A percentile compares a stretch with the other conserved stretches of the same genome.
phyloP scores from a whole-genome alignment of 208 protist species.

The Lotmaria passim region DNA sequence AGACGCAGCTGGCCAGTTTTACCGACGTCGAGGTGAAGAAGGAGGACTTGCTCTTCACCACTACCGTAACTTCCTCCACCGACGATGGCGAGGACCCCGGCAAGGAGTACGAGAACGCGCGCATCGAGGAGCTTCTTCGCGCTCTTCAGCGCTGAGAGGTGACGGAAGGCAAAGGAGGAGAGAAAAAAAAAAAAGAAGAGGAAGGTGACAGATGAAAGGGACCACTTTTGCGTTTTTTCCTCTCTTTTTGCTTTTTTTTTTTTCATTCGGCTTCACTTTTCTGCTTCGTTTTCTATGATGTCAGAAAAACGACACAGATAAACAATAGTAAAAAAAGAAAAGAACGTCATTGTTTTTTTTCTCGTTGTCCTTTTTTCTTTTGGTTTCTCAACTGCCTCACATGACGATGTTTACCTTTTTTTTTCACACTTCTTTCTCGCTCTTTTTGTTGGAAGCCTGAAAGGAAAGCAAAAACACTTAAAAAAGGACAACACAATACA shows the following conservation, averaged over 20 bases:
- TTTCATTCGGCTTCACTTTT: neutral
- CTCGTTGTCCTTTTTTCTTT: neutral
- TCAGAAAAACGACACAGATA: neutral
- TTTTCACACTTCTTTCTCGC: constrained; percentile 15
- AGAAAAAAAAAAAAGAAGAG: too few relatives aligned
- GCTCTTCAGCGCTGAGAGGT: constrained; percentile 22
- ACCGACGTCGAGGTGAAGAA: constrained; percentile 24
- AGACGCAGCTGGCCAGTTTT: constrained; percentile 33
- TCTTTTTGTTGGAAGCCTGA: constrained; percentile 9
- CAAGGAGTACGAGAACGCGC: constrained; percentile 33
- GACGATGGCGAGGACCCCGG: constrained; percentile 28
- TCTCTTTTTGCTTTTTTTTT: neutral
- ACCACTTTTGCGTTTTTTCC: constrained; percentile 11
- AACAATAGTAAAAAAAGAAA: too few relatives aligned
- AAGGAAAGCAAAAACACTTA: too few relatives aligned
- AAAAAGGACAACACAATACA: too few relatives aligned
- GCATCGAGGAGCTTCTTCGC: constrained; percentile 38
- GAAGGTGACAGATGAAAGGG: too few relatives aligned
- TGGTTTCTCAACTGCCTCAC: neutral
- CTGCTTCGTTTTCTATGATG: neutral
- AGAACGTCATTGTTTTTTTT: constrained; percentile 3
- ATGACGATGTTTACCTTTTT: neutral
- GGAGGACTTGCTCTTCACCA: constrained; percentile 24
- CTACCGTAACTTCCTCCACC: constrained; percentile 9
- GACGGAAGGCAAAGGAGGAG: too few relatives aligned